A percentile compares a stretch with the other conserved stretches of the same genome.
These are phyloP conservation scores for Funneliformis mosseae DNA, from an alignment of 192 early-diverging fungal genomes.

Conservation along the genomic window DNA sequence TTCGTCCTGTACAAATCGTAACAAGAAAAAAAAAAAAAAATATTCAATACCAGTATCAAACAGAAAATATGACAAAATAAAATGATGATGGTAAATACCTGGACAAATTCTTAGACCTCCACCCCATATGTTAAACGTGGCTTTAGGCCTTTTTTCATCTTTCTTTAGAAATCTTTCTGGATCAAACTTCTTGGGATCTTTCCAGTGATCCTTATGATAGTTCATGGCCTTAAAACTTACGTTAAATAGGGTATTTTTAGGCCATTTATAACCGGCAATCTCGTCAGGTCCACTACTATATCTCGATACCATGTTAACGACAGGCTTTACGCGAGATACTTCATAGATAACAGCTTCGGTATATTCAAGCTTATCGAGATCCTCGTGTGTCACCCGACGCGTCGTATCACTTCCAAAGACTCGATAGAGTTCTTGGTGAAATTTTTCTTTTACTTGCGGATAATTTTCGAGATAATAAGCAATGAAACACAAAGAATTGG, in stretches of 20 bases:
- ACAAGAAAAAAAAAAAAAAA: neutral
- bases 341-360: conserved; percentile 28
- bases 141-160: neutral
- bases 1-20: neutral
- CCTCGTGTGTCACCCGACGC: neutral
- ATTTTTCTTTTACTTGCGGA: neutral
- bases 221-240: neutral
- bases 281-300: neutral
- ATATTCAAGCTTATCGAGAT: conserved; percentile 9
- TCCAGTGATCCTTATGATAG: neutral
- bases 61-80: neutral
- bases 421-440: neutral
- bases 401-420: neutral
- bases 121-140: neutral
- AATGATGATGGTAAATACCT: neutral
- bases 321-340: neutral
- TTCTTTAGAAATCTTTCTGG: conserved; percentile 12
- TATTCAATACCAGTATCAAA: neutral
- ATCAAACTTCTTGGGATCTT: neutral
- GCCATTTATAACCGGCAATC: conserved; percentile 5
- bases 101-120: conserved; percentile 19
- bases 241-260: neutral
- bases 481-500: conserved; percentile 10
- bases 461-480: neutral
- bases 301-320: neutral